phyloP scores from a whole-genome alignment of 176 grass and related monocot genomes.

The Hsuehochloa calcarea region DNA sequence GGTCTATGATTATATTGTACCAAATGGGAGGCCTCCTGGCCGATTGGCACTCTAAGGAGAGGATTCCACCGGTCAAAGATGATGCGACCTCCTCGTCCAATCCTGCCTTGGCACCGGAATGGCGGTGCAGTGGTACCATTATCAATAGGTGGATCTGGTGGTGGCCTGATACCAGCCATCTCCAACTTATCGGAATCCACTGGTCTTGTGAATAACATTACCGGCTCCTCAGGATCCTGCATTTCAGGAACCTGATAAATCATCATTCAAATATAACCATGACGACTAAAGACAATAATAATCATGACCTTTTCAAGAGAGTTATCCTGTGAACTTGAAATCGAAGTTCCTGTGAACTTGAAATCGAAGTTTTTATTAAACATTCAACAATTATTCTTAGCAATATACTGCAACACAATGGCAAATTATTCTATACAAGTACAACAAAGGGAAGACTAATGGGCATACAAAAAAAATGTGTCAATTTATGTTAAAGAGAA shows the following conservation, averaged over 20 bases:
- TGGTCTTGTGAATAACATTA: slow-evolving; percentile 60
- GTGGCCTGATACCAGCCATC: slow-evolving; percentile 32
- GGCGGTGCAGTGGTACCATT: neutral
- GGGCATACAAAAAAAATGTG: too few relatives aligned
- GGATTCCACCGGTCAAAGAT: slow-evolving; percentile 73
- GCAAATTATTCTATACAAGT: neutral
- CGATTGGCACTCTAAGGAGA: slow-evolving; percentile 35
- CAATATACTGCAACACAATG: neutral
- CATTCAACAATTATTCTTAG: neutral
- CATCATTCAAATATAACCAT: neutral
- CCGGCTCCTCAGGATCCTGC: slow-evolving; percentile 58
- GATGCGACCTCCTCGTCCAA: slow-evolving; percentile 64
- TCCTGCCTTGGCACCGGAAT: slow-evolving; percentile 48
- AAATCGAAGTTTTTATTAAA: neutral
- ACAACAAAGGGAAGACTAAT: neutral
- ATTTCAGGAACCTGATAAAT: slow-evolving; percentile 20
- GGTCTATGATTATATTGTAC: slow-evolving; percentile 11
- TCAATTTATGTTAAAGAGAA: slow-evolving; percentile 8
- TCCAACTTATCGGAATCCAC: slow-evolving; percentile 48
- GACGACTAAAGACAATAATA: neutral
- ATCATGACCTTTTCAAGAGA: neutral
- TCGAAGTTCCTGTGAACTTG: neutral
- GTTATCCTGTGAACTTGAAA: neutral
- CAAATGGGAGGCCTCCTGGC: neutral
- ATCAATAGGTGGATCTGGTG: slow-evolving; percentile 33